Evolutionary conservation across 371 early-diverging fungal genomes (phyloP).

Genomic region (Funneliformis caledonium): DNA sequence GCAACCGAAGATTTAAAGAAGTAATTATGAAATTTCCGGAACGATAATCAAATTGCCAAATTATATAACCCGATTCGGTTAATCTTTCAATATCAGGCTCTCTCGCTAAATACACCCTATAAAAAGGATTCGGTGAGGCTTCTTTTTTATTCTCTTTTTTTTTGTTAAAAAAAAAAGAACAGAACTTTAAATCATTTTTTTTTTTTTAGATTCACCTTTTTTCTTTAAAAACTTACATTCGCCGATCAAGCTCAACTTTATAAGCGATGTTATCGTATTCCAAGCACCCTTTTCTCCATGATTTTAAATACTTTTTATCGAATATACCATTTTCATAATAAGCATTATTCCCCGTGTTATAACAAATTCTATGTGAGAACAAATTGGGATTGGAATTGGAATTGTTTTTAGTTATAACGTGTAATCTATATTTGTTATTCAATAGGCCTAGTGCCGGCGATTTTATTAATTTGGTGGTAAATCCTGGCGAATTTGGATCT

Average conservation of each 20-base stretch:
- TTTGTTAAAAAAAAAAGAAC: background rate
- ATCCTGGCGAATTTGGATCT: background rate
- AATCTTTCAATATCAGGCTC: background rate
- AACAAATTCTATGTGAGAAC: background rate
- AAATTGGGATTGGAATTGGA: background rate
- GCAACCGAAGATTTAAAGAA: background rate
- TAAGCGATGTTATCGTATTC: background rate
- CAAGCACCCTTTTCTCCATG: background rate
- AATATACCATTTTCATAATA: constrained; percentile 10
- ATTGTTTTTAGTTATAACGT: background rate
- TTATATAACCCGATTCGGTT: constrained; percentile 15
- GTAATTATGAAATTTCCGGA: background rate
- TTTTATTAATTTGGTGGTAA: background rate
- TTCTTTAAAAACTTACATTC: background rate
- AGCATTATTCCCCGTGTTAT: background rate
- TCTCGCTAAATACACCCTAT: constrained; percentile 5
- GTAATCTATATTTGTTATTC: constrained; percentile 6
- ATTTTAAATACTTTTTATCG: background rate
- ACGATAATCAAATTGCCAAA: constrained; percentile 17
- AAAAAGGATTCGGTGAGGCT: background rate
- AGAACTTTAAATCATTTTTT: background rate
- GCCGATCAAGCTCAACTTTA: background rate
- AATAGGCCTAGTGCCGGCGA: background rate
- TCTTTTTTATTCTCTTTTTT: background rate
- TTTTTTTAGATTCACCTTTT: background rate